Conservation (phyloP, 1,284 basidiomycete genomes). For the Lentinula novae-zelandiae region DNA sequence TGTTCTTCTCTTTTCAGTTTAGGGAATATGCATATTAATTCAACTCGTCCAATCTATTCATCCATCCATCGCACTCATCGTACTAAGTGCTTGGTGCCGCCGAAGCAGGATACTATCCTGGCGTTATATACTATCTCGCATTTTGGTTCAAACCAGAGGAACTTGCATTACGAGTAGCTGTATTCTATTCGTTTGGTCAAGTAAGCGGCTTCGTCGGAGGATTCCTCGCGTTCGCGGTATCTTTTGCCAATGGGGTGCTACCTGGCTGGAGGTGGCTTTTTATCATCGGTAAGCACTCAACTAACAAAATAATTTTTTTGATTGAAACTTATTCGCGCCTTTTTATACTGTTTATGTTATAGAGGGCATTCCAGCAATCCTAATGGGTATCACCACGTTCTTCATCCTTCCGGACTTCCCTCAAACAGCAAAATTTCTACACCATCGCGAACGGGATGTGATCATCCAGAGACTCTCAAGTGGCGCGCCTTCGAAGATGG, state of each 20-base stretch:
- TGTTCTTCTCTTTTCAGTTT: background rate
- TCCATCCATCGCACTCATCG: too few species aligned
- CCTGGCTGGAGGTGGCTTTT: slow-evolving; percentile 21
- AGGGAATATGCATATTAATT: too few species aligned
- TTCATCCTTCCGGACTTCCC: slow-evolving; percentile 20
- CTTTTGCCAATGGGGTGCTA: slow-evolving; percentile 17
- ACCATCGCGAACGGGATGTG: slow-evolving; percentile 11
- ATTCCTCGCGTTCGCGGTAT: slow-evolving; percentile 20
- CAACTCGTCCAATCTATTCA: too few species aligned
- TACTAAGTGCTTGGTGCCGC: slow-evolving; percentile 15
- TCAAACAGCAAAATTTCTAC: slow-evolving; percentile 18
- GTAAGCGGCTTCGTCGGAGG: slow-evolving; percentile 20
- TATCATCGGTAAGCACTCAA: slow-evolving; percentile 11
- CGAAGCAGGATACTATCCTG: slow-evolving; percentile 21
- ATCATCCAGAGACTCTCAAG: slow-evolving; percentile 16
- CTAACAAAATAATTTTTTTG: background rate
- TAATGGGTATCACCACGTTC: slow-evolving; percentile 17
- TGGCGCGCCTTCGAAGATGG: slow-evolving; percentile 15
- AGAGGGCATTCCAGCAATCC: slow-evolving; percentile 19
- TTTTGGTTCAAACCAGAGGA: slow-evolving; percentile 22
- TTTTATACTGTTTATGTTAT: background rate
- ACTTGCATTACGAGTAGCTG: slow-evolving; percentile 17
- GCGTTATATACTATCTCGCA: slow-evolving; percentile 19
- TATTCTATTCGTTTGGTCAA: slow-evolving; percentile 18
- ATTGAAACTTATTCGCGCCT: background rate